Percentiles rank a stretch among this genome's conserved stretches.
Evolutionary conservation across 2,329 filamentous ascomycete species (phyloP).

Genomic region (Penicillium sp.): DNA sequence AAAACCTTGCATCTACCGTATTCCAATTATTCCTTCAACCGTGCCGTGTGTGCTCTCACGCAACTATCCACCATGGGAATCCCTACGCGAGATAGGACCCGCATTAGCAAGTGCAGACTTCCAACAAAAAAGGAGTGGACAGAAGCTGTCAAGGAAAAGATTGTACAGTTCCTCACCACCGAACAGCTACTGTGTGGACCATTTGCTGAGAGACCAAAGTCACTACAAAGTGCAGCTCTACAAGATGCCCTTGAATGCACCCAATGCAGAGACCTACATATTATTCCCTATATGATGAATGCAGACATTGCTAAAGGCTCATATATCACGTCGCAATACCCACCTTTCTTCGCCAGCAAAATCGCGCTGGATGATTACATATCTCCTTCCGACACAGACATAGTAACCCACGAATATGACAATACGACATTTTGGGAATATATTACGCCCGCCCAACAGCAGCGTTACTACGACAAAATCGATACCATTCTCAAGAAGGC

Average conservation of each 20-base stretch:
- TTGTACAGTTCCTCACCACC: neutral
- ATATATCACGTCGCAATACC: slow-evolving; percentile 15
- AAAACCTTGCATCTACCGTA: neutral
- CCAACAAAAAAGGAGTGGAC: neutral
- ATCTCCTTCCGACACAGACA: slow-evolving; percentile 9
- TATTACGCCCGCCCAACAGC: slow-evolving; percentile 9
- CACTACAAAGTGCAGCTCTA: slow-evolving; percentile 9
- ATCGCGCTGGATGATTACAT: slow-evolving; percentile 8
- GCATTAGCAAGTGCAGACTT: neutral
- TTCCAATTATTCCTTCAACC: neutral
- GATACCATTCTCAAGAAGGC: slow-evolving; percentile 11
- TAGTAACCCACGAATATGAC: neutral
- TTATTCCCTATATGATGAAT: slow-evolving; percentile 13
- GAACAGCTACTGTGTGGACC: neutral
- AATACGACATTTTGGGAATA: slow-evolving; percentile 12
- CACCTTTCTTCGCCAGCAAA: slow-evolving; percentile 16
- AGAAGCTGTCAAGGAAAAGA: neutral
- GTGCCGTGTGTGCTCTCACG: neutral
- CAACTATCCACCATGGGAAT: neutral
- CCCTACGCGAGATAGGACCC: neutral
- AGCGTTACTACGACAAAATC: slow-evolving; percentile 14
- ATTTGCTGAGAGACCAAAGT: neutral
- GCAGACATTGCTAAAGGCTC: slow-evolving; percentile 12
- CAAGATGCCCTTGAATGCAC: slow-evolving; percentile 23
- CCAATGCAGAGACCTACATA: slow-evolving; percentile 13